Base-by-base conservation (phyloP, 805 yeast genomes). In the Blastobotrys parvus region DNA sequence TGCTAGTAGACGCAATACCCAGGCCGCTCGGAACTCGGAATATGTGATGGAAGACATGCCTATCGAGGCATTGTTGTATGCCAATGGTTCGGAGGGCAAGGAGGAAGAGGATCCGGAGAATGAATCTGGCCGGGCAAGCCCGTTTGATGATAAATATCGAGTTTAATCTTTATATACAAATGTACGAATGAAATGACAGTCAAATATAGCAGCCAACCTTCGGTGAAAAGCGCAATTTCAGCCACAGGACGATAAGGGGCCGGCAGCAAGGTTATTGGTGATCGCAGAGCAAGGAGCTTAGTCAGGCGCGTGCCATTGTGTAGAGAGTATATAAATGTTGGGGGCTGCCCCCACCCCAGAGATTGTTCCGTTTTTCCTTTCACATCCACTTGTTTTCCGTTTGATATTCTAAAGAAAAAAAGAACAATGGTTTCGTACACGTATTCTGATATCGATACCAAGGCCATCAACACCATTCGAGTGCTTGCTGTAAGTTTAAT, bases 391-490 rank as follows among this genome's bases (percentile, higher is more conserved):
- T 21, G 18, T 27, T 33, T n/a, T 13, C 36, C 32, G 10, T 22
- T 4, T 20, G 15, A 15, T 38, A 7, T 15, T 25, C 30, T 15
- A 15, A 15, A 4, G 15, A 15, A 15, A 7, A 17, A 13, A 7
- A 13, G 11, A 36, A 22, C 8, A 36, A 36, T 22, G 39, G 31
- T 32, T 13, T 32, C 46, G 27, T 65, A n/a, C n/a, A n/a, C 29
- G 29, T 25, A 63, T 56, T 59, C 74, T 41, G 80, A 77, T 48
- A 68, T 84, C 58, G 95, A 89, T 65, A 71, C 70, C 54, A 72
- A 72, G 63, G 85, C 95, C 46, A 72, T 90, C 67, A 73, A 76
- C 73, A 86, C 97, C 56, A 84, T 90, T 71, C 87, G 96, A 71
- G 69, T 81, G 48, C 75, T 90, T 57, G 79, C 97, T 29, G 85